phyloP scores from a whole-genome alignment of 768 basidiomycete species.

The Tricholoma bakamatsutake region DNA sequence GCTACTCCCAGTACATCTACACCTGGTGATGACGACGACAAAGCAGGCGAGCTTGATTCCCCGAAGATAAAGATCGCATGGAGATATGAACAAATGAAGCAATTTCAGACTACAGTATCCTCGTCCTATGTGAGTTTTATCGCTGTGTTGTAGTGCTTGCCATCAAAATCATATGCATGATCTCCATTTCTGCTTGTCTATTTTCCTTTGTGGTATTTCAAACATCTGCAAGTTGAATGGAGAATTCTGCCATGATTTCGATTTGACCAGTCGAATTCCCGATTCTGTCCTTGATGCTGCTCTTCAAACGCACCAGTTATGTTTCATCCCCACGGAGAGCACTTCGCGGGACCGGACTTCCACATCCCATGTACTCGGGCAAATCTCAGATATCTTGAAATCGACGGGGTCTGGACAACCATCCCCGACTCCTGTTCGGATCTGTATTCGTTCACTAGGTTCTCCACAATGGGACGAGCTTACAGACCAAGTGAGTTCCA shows the following conservation, averaged over 20 bases:
- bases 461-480: slow-evolving; percentile 68
- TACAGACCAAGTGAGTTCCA: slow-evolving; percentile 40
- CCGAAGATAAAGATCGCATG: slow-evolving; percentile 92
- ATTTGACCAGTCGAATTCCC: slow-evolving; percentile 63
- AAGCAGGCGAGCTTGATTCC: slow-evolving; percentile 31
- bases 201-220: slow-evolving; percentile 4
- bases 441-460: slow-evolving; percentile 60
- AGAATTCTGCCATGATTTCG: slow-evolving; percentile 65
- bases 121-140: slow-evolving; percentile 39
- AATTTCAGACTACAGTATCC: slow-evolving; percentile 80
- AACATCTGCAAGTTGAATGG: slow-evolving; percentile 39
- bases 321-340: slow-evolving; percentile 11
- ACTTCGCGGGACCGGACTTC: slow-evolving; percentile 6
- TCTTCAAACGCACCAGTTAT: slow-evolving; percentile 30
- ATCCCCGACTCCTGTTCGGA: slow-evolving; percentile 35
- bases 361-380: slow-evolving; percentile 18
- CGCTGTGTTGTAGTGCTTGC: not conserved
- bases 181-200: not conserved
- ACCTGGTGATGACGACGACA: slow-evolving; percentile 21
- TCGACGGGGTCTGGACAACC: slow-evolving; percentile 13
- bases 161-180: not conserved
- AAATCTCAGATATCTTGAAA: slow-evolving; percentile 25
- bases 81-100: slow-evolving; percentile 93
- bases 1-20: not conserved
- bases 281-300: slow-evolving; percentile 41